Evolutionary conservation across 768 basidiomycete species (phyloP), one percentile per base, ranked within the genome.

Genomic region (Auricularia sp.): DNA sequence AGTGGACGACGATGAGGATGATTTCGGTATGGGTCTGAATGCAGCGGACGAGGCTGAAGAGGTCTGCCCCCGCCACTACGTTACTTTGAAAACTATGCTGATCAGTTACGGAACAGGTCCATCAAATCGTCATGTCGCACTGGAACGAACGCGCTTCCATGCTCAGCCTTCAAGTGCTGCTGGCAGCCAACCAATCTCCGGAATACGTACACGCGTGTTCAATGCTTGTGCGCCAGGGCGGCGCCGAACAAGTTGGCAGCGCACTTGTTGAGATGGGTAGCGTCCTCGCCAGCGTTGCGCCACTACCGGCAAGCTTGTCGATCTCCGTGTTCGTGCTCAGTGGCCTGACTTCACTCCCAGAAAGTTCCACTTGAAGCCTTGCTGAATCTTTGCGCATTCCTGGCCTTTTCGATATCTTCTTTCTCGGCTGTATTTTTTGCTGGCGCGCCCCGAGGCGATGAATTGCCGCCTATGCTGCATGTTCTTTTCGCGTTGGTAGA

Each of bases 241-340:
- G 54, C 29, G 54, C 54, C 8, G 54, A n/a, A n/a, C 29, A 35
- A 7, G 56, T 59, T 59, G 56, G 66, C 14, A 51, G 63, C 3
- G 54, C 65, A 3, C 63, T 75, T 0, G 64, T 69, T 10, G 59
- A 65, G 2, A 72, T 77, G 62, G 72, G 68, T 2, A 61, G 58
- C 7, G 64, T 74, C 10, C 61, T 74, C 39, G 54, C 54, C 45
- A 35, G 36, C 18, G 29, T 47, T 8, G 62, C 47, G 35, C 66
- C 68, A 11, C 72, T 74, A 3, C 47, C 73, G 39, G 39, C 71
- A 10, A 65, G 47, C 5, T 13, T 18, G 47, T 18, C 47, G 11
- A 18, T 29, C 29, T 29, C 29, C 29, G 29, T 29, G 29, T 29
- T 29, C 29, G 29, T 29, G 29, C 29, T 29, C 29, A 29, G 29